Percentiles rank a stretch among this genome's conserved stretches.
phyloP scores from a whole-genome alignment of 768 basidiomycete genomes.

The Phlebiopsis gigantea region DNA sequence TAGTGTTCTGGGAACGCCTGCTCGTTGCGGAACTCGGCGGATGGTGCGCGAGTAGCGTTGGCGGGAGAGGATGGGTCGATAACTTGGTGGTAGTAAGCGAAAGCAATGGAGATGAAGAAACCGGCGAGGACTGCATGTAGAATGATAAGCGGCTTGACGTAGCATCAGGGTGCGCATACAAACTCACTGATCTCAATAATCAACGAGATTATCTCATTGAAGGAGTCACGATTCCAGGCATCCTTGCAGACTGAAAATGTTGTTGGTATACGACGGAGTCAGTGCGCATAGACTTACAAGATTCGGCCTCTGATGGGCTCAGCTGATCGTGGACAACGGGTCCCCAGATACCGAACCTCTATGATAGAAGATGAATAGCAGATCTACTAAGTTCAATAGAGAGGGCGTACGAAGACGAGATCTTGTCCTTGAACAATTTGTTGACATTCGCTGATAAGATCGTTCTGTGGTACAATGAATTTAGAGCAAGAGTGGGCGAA shows the following conservation, averaged over 20 bases:
- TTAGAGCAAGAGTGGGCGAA: no score
- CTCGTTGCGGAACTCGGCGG: conserved; percentile 17
- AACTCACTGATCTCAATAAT: conserved; percentile 48
- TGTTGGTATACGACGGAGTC: neutral
- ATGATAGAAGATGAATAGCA: neutral
- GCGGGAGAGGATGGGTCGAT: conserved; percentile 59
- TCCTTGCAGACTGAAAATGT: conserved; percentile 51
- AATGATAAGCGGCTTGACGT: neutral
- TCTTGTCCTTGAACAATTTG: conserved; percentile 30
- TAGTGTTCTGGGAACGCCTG: conserved; percentile 45
- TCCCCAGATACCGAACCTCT: conserved; percentile 28
- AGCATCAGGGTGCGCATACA: neutral
- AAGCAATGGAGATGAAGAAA: conserved; percentile 62
- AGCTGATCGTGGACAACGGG: conserved; percentile 19
- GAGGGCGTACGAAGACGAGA: conserved; percentile 28
- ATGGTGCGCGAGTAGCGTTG: conserved; percentile 44
- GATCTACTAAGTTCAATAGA: no score
- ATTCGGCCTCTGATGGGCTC: conserved; percentile 32
- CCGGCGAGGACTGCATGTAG: conserved; percentile 42
- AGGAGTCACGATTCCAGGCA: conserved; percentile 60
- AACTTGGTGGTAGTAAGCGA: conserved; percentile 70
- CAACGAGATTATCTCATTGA: conserved; percentile 61
- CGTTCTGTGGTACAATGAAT: conserved; percentile 34
- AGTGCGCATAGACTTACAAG: conserved; percentile 34
- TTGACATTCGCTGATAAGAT: conserved; percentile 54